Evolutionary conservation across 1,139 yeast genomes (phyloP).

Genomic region (Blastobotrys niveus): DNA sequence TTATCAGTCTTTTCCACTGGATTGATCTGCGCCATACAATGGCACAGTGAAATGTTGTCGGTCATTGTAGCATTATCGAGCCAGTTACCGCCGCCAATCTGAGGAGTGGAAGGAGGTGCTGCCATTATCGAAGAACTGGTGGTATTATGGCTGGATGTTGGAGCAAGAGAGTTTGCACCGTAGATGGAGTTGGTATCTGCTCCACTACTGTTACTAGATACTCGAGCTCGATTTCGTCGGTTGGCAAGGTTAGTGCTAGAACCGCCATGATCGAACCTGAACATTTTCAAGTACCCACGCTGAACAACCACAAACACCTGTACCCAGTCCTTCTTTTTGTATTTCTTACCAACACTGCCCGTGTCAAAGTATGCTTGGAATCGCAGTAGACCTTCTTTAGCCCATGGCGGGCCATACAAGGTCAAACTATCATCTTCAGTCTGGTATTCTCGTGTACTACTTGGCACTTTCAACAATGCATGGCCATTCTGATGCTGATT

Average conservation of each 20-base stretch:
- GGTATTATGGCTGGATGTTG: constrained; percentile 1
- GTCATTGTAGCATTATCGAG: constrained; percentile 36
- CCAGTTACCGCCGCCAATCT: constrained; percentile 66
- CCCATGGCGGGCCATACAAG: constrained; percentile 69
- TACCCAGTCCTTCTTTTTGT: constrained; percentile 27
- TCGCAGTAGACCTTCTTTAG: constrained; percentile 67
- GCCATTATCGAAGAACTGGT: not conserved
- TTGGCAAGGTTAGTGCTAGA: constrained; percentile 57
- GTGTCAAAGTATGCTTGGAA: constrained; percentile 40
- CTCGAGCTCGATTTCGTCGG: constrained; percentile 56
- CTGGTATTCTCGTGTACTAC: not conserved
- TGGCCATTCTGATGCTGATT: too few relatives aligned
- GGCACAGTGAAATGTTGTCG: constrained; percentile 31
- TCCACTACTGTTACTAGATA: too few relatives aligned
- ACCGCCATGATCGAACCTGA: constrained; percentile 28
- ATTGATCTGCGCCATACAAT: constrained; percentile 32
- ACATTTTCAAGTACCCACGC: constrained; percentile 33
- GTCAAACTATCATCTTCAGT: constrained; percentile 37
- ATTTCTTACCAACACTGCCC: constrained; percentile 16
- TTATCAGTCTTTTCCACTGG: constrained; percentile 19
- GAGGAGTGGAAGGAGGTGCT: too few relatives aligned
- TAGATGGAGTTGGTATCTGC: constrained; percentile 1
- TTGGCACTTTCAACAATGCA: too few relatives aligned
- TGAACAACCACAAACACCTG: constrained; percentile 33
- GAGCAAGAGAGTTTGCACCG: not conserved